A percentile compares a stretch with the other conserved stretches of the same genome.
Conservation (phyloP, 306 rosid genomes). For the Quercus bicolor region DNA sequence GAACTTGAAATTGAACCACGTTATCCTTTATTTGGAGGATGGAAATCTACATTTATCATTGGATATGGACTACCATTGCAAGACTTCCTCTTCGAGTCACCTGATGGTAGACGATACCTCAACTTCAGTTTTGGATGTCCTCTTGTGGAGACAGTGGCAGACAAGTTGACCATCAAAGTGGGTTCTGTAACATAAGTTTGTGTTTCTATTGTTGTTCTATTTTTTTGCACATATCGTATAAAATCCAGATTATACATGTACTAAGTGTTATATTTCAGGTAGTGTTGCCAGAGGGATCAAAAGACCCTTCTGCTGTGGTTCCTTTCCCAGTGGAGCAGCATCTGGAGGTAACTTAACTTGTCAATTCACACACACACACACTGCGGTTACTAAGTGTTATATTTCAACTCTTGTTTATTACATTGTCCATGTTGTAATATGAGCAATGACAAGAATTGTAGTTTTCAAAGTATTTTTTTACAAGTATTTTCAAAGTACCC, state of each 20-base stretch:
- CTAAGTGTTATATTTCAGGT: constrained; percentile 49
- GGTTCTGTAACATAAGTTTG: constrained; percentile 29
- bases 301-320: constrained; percentile 63
- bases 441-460: not conserved
- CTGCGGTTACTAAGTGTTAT: not conserved
- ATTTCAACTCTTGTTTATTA: not conserved
- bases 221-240: constrained; percentile 12
- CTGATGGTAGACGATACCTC: constrained; percentile 89
- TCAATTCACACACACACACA: not conserved
- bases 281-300: constrained; percentile 94
- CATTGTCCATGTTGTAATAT: not conserved
- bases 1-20: constrained; percentile 96
- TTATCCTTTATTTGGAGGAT: constrained; percentile 97
- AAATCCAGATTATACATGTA: constrained; percentile 16
- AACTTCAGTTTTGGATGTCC: constrained; percentile 96
- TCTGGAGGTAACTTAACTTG: constrained; percentile 56
- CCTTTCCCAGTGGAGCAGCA: constrained; percentile 79
- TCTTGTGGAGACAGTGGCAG: constrained; percentile 71
- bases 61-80: constrained; percentile 91
- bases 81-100: constrained; percentile 91
- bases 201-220: constrained; percentile 3
- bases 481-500: too few species aligned
- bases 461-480: not conserved
- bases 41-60: constrained; percentile 87
- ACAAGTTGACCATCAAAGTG: constrained; percentile 79